Base-by-base conservation (phyloP, 116 monocot genomes). In the Posidonia oceanica region DNA sequence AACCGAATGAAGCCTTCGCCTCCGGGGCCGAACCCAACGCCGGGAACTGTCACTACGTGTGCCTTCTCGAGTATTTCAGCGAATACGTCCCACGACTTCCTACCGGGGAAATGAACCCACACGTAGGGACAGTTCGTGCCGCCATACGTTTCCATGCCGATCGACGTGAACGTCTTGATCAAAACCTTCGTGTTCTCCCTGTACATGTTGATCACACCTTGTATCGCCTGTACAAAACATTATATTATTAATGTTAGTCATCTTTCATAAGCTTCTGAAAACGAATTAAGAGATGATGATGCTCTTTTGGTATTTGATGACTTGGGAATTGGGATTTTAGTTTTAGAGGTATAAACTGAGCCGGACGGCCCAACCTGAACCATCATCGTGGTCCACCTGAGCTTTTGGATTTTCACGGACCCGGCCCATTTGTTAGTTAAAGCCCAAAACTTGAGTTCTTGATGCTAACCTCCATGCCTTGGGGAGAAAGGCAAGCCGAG, bases 1-100 rank as follows among this genome's bases (percentile, higher is more conserved):
- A 98, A 62, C 37, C 98, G 75, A 21, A 98, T 75, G 78, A 90
- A 98, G 2, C 90, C 90, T 81, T 93, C 98, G 2, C 98, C 98
- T 0, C 86, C 85, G 6, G 98, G 93, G 1, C 98, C 93, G 54
- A 98, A 98, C 1, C 93, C 98, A 59, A 80, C 61, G 0, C 98
- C 98, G 6, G 98, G 98, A 14, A 87, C 76, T 0, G 93, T 93
- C 23, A 98, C 79, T 1, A 98, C 20, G 75, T 93, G 80, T 3
- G 90, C 75, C 70, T 84, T 84, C 77, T 98, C 87, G 5, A 98
- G 93, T 53, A 98, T 93, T 73, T 98, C 93, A 0, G 53, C 61
- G 62, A 98, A 98, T 18, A 93, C 84, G 39, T 93, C 98, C 98
- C 98, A 98, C 0, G 97, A 97, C 69, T 72, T 78, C 41, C 79